Base-by-base conservation (phyloP, 176 grass and related monocot genomes). In the Otatea glauca region DNA sequence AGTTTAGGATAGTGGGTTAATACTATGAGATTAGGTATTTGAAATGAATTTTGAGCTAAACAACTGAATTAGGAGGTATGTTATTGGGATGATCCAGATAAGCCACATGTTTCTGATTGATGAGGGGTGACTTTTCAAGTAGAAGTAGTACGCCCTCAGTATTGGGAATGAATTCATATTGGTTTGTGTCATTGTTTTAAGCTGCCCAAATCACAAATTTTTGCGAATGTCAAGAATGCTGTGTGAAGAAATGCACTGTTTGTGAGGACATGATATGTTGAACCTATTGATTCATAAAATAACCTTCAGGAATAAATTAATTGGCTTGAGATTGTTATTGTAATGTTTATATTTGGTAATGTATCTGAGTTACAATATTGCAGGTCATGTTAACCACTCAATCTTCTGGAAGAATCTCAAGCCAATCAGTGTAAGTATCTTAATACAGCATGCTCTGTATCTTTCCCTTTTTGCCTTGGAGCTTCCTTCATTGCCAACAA, bases 391-490 rank as follows among this genome's bases (percentile, higher is more conserved):
- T 53, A 99, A 99, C 75, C 97, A 99, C 87, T 96, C 97, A 45
- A 91, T 99, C 78, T 99, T 99, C 88, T 99, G 97, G 97, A 84
- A 99, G 81, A 99, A 99, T 72, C 97, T 99, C 56, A 96, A 96
- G 88, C 97, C 97, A 60, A 42, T 86, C 39, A 92, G 80, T 13
- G 97, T 99, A 67, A 86, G 59, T 76, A 76, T 67, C 65, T 42
- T 48, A 68, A 47, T 54, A 43, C 7, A 74, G 2, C 72, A 13
- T 16, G 13, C 4, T 21, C 37, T 21, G 1, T 72, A 34, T 67
- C 53, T 47, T 6, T 76, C 27, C 1, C 6, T 71, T 76, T 81
- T 68, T 54, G 4, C 25, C 12, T n/a, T 62, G n/a, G 49, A 48
- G 69, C 72, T 17, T 42, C 7, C 21, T 35, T 17, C 64, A 42